Conservation (phyloP, 164 flowering plant genomes). For the Magnolia kwangsiensis region DNA sequence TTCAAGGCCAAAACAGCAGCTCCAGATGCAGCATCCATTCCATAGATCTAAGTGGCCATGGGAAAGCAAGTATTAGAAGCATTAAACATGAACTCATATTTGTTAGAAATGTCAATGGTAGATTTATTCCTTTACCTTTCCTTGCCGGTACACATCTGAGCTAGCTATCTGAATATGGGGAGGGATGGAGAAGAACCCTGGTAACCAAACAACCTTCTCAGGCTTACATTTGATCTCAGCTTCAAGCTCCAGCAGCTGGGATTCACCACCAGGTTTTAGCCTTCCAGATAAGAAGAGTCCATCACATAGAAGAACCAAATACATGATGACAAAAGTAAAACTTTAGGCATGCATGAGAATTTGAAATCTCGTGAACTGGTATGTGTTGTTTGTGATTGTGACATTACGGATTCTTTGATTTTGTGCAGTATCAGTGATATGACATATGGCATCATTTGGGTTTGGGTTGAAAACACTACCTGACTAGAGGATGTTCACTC, state of each 20-base stretch:
- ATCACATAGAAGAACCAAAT: not conserved
- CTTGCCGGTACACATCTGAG: conserved; percentile 58
- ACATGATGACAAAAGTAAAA: too few relatives aligned
- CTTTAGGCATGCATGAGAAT: too few relatives aligned
- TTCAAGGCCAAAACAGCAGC: conserved; percentile 84
- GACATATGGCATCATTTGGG: too few relatives aligned
- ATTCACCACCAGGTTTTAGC: conserved; percentile 65
- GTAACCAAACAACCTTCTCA: conserved; percentile 61
- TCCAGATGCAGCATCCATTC: conserved; percentile 95
- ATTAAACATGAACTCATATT: not conserved
- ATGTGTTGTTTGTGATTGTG: too few relatives aligned
- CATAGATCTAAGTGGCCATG: conserved; percentile 59
- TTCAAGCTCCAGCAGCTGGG: conserved; percentile 50
- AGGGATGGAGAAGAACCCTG: conserved; percentile 63
- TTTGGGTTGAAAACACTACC: too few relatives aligned
- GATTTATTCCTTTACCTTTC: conserved; percentile 47
- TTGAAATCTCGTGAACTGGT: too few relatives aligned
- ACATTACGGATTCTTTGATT: too few relatives aligned
- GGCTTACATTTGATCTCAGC: conserved; percentile 57
- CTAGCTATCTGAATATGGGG: conserved; percentile 63
- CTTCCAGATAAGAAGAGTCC: conserved; percentile 25
- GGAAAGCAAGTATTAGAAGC: not conserved
- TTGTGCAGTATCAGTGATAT: too few relatives aligned
- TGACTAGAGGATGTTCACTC: too few relatives aligned
- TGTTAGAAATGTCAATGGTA: not conserved